Conservation (phyloP, 805 yeast species). For the Tetrapisispora phaffii region DNA sequence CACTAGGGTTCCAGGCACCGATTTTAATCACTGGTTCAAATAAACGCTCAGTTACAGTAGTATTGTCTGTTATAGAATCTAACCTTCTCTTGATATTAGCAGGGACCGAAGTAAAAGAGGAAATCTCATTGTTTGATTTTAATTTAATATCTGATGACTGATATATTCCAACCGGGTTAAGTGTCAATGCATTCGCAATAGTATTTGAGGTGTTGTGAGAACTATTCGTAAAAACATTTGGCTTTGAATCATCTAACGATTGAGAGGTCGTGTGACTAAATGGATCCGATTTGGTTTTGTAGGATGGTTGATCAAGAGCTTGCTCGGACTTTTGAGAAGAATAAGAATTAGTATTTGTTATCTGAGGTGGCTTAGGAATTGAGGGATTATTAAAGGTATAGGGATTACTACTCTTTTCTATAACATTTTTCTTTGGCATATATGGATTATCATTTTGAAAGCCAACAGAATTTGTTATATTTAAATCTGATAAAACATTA, state of each 20-base stretch:
- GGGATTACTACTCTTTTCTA: neutral
- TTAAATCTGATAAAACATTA: neutral
- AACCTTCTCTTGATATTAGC: slow-evolving; percentile 1
- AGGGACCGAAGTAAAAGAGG: neutral
- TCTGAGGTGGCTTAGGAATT: neutral
- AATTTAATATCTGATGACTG: neutral
- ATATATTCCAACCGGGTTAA: neutral
- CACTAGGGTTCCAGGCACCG: slow-evolving; percentile 12
- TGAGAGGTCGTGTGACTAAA: neutral
- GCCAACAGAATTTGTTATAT: neutral
- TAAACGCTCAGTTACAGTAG: slow-evolving; percentile 8
- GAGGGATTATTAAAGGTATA: neutral
- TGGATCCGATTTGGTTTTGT: neutral
- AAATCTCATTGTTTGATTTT: neutral
- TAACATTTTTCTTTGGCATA: neutral
- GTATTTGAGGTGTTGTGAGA: neutral
- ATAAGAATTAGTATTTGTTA: neutral
- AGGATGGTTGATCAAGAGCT: neutral
- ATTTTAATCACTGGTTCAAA: slow-evolving; percentile 27
- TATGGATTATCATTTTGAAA: neutral
- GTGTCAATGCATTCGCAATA: neutral
- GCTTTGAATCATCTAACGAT: neutral
- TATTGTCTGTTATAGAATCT: neutral
- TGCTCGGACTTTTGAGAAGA: neutral
- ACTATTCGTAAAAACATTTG: neutral